Percentiles rank a stretch among this genome's conserved stretches.
Evolutionary conservation across 2,329 filamentous ascomycete species (phyloP).

Genomic region (Chalaropsis ovoidea): DNA sequence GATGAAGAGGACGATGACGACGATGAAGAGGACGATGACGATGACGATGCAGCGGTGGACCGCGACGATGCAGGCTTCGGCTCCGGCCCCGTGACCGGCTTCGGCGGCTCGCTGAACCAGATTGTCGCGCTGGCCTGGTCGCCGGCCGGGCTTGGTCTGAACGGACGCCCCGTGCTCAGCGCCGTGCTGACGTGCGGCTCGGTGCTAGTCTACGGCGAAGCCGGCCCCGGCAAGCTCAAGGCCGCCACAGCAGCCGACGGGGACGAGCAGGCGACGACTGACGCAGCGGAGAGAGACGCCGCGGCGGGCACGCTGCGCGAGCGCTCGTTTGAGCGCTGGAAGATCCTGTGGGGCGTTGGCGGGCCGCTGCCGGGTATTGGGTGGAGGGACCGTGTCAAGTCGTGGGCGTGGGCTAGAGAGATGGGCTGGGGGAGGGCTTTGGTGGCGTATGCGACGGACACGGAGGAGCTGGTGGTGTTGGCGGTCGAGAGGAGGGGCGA

Average conservation of each 20-base stretch:
- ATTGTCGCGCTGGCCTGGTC: constrained; percentile 48
- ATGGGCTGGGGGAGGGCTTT: constrained; percentile 37
- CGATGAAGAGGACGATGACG: constrained; percentile 26
- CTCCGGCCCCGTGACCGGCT: constrained; percentile 38
- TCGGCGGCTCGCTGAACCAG: constrained; percentile 45
- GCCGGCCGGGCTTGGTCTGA: constrained; percentile 47
- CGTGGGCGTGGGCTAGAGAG: constrained; percentile 45
- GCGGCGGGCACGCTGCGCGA: constrained; percentile 31
- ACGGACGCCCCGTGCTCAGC: constrained; percentile 43
- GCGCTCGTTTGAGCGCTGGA: constrained; percentile 42
- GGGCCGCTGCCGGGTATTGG: constrained; percentile 37
- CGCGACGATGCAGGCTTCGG: constrained; percentile 38
- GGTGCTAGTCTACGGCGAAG: constrained; percentile 44
- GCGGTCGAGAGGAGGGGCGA: constrained; percentile 34
- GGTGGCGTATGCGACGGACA: constrained; percentile 44
- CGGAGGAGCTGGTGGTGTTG: constrained; percentile 42
- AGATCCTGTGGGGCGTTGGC: constrained; percentile 47
- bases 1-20: constrained; percentile 19
- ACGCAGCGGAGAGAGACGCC: constrained; percentile 22
- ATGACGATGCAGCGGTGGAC: constrained; percentile 28
- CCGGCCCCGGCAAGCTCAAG: not conserved
- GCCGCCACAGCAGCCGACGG: not conserved
- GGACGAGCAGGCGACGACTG: no score
- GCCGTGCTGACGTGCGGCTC: constrained; percentile 43
- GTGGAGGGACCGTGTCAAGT: constrained; percentile 38